Evolutionary conservation across 2,329 filamentous ascomycete genomes (phyloP).

Genomic region (Hymenoscyphus salicellus): DNA sequence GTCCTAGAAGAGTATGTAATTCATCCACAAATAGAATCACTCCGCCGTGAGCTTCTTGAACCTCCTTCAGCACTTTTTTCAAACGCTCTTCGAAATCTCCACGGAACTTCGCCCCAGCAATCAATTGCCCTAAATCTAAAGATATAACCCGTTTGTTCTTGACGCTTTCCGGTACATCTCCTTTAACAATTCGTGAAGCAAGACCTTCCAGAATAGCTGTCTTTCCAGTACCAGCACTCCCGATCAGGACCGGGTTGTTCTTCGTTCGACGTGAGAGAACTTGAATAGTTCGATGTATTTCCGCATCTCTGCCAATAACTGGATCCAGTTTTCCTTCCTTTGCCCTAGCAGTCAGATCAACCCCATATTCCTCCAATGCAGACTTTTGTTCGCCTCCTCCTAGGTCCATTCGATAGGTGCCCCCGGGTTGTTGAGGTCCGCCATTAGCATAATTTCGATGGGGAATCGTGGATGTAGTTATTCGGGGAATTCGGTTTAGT

Average conservation of each 20-base stretch:
- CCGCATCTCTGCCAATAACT: constrained; percentile 86
- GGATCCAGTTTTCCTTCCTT: constrained; percentile 89
- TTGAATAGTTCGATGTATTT: constrained; percentile 93
- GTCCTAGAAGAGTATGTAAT: constrained; percentile 82
- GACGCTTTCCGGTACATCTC: constrained; percentile 92
- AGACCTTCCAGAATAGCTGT: constrained; percentile 90
- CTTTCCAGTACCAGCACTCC: constrained; percentile 80
- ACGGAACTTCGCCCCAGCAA: constrained; percentile 91
- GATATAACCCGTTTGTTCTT: constrained; percentile 89
- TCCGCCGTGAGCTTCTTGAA: constrained; percentile 76
- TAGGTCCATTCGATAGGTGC: constrained; percentile 91
- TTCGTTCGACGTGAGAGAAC: constrained; percentile 90
- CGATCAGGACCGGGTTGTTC: constrained; percentile 86
- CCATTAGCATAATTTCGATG: constrained; percentile 63
- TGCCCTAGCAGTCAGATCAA: constrained; percentile 83
- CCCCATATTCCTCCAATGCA: constrained; percentile 84
- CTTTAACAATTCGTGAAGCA: constrained; percentile 82
- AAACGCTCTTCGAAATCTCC: constrained; percentile 95
- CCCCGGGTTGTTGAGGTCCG: constrained; percentile 80
- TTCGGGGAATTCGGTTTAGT: constrained; percentile 21
- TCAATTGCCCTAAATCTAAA: constrained; percentile 85
- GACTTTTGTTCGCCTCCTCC: constrained; percentile 72
- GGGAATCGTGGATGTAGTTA: constrained; percentile 41
- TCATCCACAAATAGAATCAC: constrained; percentile 96
- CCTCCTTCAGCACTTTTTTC: constrained; percentile 87